phyloP scores from a whole-genome alignment of 192 early-diverging fungal species.

The Coemansia sp. region DNA sequence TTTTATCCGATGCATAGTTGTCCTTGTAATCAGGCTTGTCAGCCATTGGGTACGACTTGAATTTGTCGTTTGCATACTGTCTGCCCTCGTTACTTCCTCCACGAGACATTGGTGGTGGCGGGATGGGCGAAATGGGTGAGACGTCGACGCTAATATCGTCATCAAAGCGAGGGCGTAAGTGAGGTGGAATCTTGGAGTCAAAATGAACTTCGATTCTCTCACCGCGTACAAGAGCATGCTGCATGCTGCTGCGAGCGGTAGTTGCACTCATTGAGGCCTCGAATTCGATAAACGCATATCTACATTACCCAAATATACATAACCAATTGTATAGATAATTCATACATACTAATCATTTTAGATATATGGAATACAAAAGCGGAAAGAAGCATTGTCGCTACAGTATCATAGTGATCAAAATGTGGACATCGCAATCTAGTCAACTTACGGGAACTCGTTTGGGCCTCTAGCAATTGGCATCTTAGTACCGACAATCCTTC shows the following conservation, averaged over 20 bases:
- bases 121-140: background rate
- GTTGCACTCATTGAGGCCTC: conserved; percentile 33
- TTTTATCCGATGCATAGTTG: background rate
- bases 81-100: conserved; percentile 7
- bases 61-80: background rate
- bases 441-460: conserved; percentile 45
- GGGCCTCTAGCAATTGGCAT: conserved; percentile 17
- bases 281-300: conserved; percentile 48
- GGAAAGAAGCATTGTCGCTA: background rate
- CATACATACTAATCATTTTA: background rate
- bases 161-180: conserved; percentile 9
- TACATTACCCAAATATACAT: conserved; percentile 16
- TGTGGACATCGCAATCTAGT: background rate
- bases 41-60: background rate
- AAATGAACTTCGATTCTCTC: conserved; percentile 42
- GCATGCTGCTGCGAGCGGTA: conserved; percentile 30
- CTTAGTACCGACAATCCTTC: conserved; percentile 37
- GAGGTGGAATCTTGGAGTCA: conserved; percentile 41
- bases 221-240: conserved; percentile 22
- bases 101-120: background rate
- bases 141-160: background rate
- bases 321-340: background rate
- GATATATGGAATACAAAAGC: background rate
- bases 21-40: background rate
- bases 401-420: background rate